These are phyloP conservation scores for Copromyces sp. DNA, from an alignment of 495 filamentous ascomycete genomes.

Conservation along the genomic window DNA sequence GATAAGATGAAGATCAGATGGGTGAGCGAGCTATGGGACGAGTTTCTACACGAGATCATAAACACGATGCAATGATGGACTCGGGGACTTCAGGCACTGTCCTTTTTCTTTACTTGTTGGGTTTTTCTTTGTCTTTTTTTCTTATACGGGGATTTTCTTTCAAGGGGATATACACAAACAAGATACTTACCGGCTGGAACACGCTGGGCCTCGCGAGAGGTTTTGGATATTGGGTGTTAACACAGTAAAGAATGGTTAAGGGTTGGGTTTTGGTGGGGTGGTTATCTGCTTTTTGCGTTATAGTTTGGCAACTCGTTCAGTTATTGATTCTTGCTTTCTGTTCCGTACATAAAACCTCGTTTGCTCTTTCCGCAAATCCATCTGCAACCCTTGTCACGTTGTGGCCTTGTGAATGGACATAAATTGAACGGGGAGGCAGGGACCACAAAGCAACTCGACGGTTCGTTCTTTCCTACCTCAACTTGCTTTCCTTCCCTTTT, in stretches of 20 bases:
- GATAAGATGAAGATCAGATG: too few relatives aligned
- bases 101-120: neutral
- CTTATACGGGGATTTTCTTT: neutral
- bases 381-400: neutral
- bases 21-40: neutral
- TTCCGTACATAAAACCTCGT: neutral
- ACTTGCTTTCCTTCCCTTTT: too few relatives aligned
- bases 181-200: neutral
- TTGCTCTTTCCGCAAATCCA: neutral
- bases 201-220: neutral
- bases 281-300: neutral
- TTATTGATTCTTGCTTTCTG: neutral
- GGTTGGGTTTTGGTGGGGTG: neutral
- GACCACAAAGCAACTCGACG: too few relatives aligned
- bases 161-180: neutral
- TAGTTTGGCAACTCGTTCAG: neutral
- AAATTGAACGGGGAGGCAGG: too few relatives aligned
- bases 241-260: neutral
- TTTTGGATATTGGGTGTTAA: neutral
- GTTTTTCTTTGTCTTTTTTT: neutral
- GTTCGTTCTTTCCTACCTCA: too few relatives aligned
- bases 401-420: too few relatives aligned
- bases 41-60: neutral
- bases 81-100: neutral
- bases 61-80: neutral